phyloP scores from a whole-genome alignment of 495 filamentous ascomycete genomes.

The Penicillium chermesinum region DNA sequence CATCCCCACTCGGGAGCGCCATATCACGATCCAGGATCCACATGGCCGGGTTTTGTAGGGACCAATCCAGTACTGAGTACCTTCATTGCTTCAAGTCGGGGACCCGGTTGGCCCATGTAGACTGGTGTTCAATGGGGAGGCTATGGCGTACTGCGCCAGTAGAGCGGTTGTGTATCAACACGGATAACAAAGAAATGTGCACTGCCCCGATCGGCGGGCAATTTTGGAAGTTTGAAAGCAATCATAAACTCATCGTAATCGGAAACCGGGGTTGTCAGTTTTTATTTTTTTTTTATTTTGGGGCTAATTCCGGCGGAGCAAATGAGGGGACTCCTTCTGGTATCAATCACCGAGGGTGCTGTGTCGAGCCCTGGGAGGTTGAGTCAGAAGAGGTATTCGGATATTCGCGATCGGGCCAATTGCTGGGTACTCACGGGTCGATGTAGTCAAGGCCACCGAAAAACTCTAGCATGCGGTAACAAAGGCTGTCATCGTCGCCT shows the following conservation, averaged over 20 bases:
- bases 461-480: constrained; percentile 46
- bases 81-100: constrained; percentile 49
- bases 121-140: constrained; percentile 24
- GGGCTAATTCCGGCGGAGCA: constrained; percentile 2
- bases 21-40: constrained; percentile 25
- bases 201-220: constrained; percentile 6
- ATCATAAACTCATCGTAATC: constrained; percentile 18
- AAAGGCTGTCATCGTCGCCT: constrained; percentile 42
- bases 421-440: constrained; percentile 32
- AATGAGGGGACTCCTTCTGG: constrained; percentile 1
- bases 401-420: neutral
- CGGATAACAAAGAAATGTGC: neutral
- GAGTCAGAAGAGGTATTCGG: constrained; percentile 10
- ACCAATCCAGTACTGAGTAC: constrained; percentile 41
- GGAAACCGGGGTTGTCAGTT: constrained; percentile 4
- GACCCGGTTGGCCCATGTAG: constrained; percentile 31
- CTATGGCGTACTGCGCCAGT: constrained; percentile 15
- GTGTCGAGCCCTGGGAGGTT: constrained; percentile 12
- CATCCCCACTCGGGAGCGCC: constrained; percentile 21
- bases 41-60: constrained; percentile 35
- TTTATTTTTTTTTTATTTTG: constrained; percentile 4
- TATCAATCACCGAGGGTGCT: constrained; percentile 23
- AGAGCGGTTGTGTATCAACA: too few species aligned
- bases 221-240: constrained; percentile 11
- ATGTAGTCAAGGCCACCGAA: constrained; percentile 48